A percentile compares a stretch with the other conserved stretches of the same genome.
Evolutionary conservation across 2,329 filamentous ascomycete species (phyloP).

Genomic region (Clonostachys solani): DNA sequence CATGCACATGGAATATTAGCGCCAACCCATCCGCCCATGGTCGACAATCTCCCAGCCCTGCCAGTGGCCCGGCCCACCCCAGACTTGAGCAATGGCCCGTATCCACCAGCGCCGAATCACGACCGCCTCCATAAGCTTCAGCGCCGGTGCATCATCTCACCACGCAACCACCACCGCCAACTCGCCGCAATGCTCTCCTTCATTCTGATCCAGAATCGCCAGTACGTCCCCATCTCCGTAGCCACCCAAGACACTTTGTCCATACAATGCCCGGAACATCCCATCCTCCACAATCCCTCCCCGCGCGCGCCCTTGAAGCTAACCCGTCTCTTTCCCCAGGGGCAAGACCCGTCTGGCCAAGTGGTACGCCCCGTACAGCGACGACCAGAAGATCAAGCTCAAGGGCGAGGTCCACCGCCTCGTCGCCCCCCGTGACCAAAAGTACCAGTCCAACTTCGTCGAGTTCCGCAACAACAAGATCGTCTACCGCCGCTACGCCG

Average conservation of each 20-base stretch:
- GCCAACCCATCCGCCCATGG: no score
- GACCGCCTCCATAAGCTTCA: neutral
- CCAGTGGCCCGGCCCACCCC: no score
- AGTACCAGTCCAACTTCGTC: slow-evolving; percentile 99
- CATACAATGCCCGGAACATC: neutral
- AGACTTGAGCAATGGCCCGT: no score
- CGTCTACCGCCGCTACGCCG: slow-evolving; percentile 94
- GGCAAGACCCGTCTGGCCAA: slow-evolving; percentile 98
- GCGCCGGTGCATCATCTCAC: neutral
- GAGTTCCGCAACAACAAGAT: slow-evolving; percentile 94
- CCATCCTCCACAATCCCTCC: neutral
- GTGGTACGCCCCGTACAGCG: slow-evolving; percentile 98
- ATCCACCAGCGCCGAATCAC: neutral
- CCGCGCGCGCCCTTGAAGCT: neutral
- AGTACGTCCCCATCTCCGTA: slow-evolving; percentile 46
- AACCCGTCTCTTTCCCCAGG: slow-evolving; percentile 39
- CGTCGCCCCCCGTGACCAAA: slow-evolving; percentile 95
- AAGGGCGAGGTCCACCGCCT: slow-evolving; percentile 99
- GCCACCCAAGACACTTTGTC: neutral
- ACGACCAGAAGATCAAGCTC: slow-evolving; percentile 98
- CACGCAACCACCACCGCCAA: neutral
- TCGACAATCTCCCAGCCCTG: no score
- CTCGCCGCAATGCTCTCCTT: slow-evolving; percentile 64
- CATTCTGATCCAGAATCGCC: slow-evolving; percentile 84
- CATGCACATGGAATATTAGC: no score